A percentile compares a stretch with the other conserved stretches of the same genome.
Evolutionary conservation across 1,284 basidiomycete genomes (phyloP).

Genomic region (Porogramme epimiltina): DNA sequence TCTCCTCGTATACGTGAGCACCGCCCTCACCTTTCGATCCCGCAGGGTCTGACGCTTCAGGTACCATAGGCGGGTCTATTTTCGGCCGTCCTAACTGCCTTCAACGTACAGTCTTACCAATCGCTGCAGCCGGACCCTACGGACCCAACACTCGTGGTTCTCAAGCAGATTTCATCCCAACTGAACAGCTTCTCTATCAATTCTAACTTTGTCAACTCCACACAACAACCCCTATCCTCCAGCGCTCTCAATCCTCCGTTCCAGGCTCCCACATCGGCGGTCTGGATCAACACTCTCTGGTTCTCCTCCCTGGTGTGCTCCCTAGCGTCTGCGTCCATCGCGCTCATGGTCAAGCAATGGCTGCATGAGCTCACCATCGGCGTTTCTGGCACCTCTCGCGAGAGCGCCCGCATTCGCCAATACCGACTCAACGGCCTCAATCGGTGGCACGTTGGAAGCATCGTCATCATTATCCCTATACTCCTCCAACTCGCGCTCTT

Average conservation of each 20-base stretch:
- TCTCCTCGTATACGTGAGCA: slow-evolving; percentile 1
- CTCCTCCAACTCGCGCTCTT: slow-evolving; percentile 25
- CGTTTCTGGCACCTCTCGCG: slow-evolving; percentile 1
- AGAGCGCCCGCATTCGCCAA: slow-evolving; percentile 19
- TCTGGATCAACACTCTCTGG: slow-evolving; percentile 22
- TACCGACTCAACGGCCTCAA: slow-evolving; percentile 24
- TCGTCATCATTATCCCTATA: slow-evolving; percentile 24
- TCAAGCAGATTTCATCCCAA: slow-evolving; percentile 15
- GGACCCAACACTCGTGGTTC: slow-evolving; percentile 1
- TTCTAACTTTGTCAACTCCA: slow-evolving; percentile 4
- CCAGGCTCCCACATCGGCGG: neutral
- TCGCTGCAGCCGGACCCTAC: slow-evolving; percentile 5
- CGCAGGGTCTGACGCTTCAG: no score
- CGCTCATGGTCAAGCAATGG: slow-evolving; percentile 23
- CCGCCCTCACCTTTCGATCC: no score
- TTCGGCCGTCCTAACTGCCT: slow-evolving; percentile 20
- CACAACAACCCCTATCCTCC: slow-evolving; percentile 10
- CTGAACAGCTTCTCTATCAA: slow-evolving; percentile 12
- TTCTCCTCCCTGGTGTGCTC: slow-evolving; percentile 18
- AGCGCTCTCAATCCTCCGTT: slow-evolving; percentile 1
- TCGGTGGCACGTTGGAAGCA: slow-evolving; percentile 23
- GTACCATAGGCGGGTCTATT: slow-evolving; percentile 23
- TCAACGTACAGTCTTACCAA: slow-evolving; percentile 13
- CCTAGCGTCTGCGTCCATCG: slow-evolving; percentile 13
- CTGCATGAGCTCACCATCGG: slow-evolving; percentile 2